Evolutionary conservation across 345 rosid species (phyloP), one percentile per base, ranked within the genome.

Genomic region (Populus ilicifolia): DNA sequence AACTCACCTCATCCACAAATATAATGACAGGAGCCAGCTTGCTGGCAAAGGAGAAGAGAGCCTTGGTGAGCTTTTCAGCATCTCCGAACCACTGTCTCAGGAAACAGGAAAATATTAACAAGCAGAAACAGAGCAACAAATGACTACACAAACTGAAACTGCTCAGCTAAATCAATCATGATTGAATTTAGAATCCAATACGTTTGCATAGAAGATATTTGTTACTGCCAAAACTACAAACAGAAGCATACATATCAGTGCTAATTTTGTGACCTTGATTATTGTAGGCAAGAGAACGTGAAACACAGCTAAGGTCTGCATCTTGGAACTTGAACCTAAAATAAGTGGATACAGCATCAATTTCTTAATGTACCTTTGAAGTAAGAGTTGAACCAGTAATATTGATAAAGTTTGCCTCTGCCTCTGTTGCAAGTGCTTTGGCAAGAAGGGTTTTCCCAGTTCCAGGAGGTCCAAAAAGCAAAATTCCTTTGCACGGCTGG

Each of bases 381-480:
- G 99, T 94, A 65, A 96, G 94, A 33, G 95, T 88, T 29, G 99
- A 96, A 79, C 99, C 98, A 67, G 99, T 96, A 82, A 96, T 90
- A 88, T 95, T 94, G 73, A 96, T 92, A 85, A 96, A 96, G 83
- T 96, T 96, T 41, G 97, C 98, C 71, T 97, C 93, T 1, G 98
- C 98, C 85, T 96, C 99, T 66, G 98, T 96, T 30, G 99, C 99
- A 78, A 96, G 90, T 7, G 97, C 98, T 86, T 94, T 96, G 54
- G 97, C 99, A 77, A 94, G 93, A 70, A 96, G 91, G 27, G 99
- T 94, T 84, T 96, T 96, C 83, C 98, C 99, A 67, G 99, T 96
- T 82, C 99, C 99, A 84, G 99, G 99, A 85, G 99, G 99, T 76
- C 99, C 99, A 85, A 96, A 96, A 39, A 96, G 95, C 80, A 94